Percentiles rank a stretch among this genome's conserved stretches.
These are phyloP conservation scores for Drosera capensis DNA, from an alignment of 148 eudicot species.

Conservation along the genomic window DNA sequence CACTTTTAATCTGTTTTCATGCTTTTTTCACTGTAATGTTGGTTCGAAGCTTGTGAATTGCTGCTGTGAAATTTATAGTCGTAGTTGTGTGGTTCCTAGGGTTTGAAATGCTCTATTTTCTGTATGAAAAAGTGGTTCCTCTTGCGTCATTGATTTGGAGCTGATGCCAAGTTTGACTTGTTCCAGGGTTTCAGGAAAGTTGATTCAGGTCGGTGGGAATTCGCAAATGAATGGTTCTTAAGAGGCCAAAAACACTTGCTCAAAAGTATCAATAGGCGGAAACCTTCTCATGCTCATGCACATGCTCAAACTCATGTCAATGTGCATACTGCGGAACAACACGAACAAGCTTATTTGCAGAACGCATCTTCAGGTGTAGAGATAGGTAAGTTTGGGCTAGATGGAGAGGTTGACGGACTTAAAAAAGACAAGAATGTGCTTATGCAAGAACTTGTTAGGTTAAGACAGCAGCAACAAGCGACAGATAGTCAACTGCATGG, in stretches of 20 bases:
- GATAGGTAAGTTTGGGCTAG: slow-evolving; percentile 55
- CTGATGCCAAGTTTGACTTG: neutral
- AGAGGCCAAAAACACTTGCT: slow-evolving; percentile 63
- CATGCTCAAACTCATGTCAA: no score
- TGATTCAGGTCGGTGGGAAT: slow-evolving; percentile 62
- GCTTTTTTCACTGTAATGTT: no score
- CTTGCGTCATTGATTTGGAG: neutral
- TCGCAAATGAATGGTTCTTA: slow-evolving; percentile 62
- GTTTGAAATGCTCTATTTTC: no score
- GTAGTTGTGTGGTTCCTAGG: no score
- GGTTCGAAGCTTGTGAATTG: no score
- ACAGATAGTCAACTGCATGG: slow-evolving; percentile 60
- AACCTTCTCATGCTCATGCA: slow-evolving; percentile 28
- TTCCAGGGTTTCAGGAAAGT: slow-evolving; percentile 75
- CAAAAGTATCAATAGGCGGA: slow-evolving; percentile 57
- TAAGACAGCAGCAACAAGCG: slow-evolving; percentile 63
- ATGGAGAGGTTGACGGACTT: slow-evolving; percentile 58
- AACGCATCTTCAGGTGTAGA: slow-evolving; percentile 39
- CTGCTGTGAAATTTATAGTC: no score
- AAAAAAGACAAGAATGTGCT: slow-evolving; percentile 70
- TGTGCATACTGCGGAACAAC: no score
- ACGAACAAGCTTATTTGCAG: slow-evolving; percentile 26
- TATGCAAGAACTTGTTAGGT: slow-evolving; percentile 66
- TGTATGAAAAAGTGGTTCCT: no score
- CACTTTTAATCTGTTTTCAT: no score